Conservation (phyloP, 371 early-diverging fungal genomes). For the Mortierella sp. region DNA sequence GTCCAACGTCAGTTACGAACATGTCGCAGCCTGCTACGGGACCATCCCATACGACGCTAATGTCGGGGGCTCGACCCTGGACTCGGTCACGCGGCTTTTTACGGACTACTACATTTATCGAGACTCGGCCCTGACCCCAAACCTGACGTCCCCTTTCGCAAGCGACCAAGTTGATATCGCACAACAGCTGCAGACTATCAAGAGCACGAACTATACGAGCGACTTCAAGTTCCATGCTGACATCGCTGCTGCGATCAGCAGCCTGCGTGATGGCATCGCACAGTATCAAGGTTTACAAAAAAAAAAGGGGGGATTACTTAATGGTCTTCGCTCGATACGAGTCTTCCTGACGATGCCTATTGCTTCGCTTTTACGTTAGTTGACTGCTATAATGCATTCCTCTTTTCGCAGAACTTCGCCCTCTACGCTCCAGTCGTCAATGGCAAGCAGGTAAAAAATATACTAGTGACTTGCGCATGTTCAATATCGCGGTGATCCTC, state of each 20-base stretch:
- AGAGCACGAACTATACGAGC: not conserved
- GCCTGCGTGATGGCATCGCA: slow-evolving; percentile 12
- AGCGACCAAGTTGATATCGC: not conserved
- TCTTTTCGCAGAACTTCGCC: not conserved
- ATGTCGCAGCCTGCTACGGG: slow-evolving; percentile 16
- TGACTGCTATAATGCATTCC: slow-evolving; percentile 3
- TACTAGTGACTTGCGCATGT: no score
- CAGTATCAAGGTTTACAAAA: slow-evolving; percentile 10
- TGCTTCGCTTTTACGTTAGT: not conserved
- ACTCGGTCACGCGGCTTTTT: slow-evolving; percentile 1
- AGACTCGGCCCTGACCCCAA: slow-evolving; percentile 16
- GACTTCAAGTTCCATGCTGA: slow-evolving; percentile 16
- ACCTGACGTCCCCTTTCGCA: slow-evolving; percentile 1
- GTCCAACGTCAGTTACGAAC: not conserved
- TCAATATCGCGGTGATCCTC: not conserved
- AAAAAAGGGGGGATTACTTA: no score
- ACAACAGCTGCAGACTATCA: slow-evolving; percentile 1
- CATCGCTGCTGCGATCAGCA: not conserved
- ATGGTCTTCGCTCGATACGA: no score
- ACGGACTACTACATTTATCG: slow-evolving; percentile 14
- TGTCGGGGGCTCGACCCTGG: slow-evolving; percentile 2
- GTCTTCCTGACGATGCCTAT: not conserved
- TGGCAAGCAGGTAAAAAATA: slow-evolving; percentile 26
- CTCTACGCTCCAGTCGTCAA: slow-evolving; percentile 15
- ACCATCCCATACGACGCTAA: slow-evolving; percentile 4